These are phyloP conservation scores for Suzukiozyma palmioleophila DNA, from an alignment of 1,139 yeast species.

Conservation along the genomic window DNA sequence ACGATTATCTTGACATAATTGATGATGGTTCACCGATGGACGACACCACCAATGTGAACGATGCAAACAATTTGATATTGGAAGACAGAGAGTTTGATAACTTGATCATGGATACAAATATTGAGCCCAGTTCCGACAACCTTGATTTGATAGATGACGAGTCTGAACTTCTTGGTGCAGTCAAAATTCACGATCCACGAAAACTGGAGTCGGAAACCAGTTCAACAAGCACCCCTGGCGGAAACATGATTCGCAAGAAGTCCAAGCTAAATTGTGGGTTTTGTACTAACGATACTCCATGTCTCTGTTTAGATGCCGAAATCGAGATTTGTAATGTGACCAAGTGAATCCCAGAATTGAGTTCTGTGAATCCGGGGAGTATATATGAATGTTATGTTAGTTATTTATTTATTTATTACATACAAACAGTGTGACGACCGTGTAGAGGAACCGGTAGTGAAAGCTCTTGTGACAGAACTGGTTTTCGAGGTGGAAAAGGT, in stretches of 20 bases:
- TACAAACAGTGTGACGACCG: no score
- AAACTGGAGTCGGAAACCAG: neutral
- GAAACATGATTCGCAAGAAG: conserved; percentile 9
- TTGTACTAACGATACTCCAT: conserved; percentile 37
- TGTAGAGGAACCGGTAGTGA: no score
- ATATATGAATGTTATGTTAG: neutral
- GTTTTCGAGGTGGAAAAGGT: no score
- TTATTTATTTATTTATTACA: neutral
- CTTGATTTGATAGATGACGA: conserved; percentile 5
- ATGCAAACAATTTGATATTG: conserved; percentile 12
- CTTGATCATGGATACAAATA: conserved; percentile 6
- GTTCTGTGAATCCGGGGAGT: neutral
- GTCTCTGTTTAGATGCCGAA: conserved; percentile 37
- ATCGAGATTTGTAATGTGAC: conserved; percentile 9
- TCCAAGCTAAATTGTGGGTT: conserved; percentile 34
- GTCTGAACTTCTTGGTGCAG: conserved; percentile 11
- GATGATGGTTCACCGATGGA: conserved; percentile 1
- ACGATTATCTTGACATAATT: conserved; percentile 2
- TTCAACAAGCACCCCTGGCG: conserved; percentile 3
- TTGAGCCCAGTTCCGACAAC: conserved; percentile 3
- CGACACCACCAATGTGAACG: neutral
- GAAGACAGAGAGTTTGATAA: conserved; percentile 14
- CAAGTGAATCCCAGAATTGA: neutral
- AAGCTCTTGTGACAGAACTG: no score
- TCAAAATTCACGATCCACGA: conserved; percentile 8